These are phyloP conservation scores for Ceratocystis cubensis DNA, from an alignment of 2,329 filamentous ascomycete genomes.

Conservation along the genomic window DNA sequence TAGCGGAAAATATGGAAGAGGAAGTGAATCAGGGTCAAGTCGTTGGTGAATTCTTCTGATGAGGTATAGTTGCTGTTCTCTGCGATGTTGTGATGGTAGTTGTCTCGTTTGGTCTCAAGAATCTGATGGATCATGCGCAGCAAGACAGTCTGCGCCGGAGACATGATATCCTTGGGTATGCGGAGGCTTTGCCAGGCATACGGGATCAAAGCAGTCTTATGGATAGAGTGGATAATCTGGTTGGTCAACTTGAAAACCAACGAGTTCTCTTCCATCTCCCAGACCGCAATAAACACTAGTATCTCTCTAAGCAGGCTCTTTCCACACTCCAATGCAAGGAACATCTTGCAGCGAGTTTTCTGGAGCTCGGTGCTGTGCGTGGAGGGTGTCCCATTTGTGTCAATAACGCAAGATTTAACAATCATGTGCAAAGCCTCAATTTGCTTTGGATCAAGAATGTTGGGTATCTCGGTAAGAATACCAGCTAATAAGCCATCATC, in stretches of 20 bases:
- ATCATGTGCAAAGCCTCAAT: constrained; percentile 97
- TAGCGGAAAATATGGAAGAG: constrained; percentile 86
- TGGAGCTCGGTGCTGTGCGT: constrained; percentile 57
- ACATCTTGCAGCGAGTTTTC: constrained; percentile 76
- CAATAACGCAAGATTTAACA: constrained; percentile 85
- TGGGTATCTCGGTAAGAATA: constrained; percentile 80
- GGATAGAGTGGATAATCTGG: constrained; percentile 86
- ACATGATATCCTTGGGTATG: constrained; percentile 92
- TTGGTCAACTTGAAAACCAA: constrained; percentile 94
- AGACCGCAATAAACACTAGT: constrained; percentile 90
- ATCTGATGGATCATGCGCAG: constrained; percentile 57
- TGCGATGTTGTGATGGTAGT: neutral
- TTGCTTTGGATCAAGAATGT: constrained; percentile 86
- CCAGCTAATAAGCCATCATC: constrained; percentile 69
- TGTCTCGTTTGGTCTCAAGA: constrained; percentile 18
- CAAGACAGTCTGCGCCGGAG: constrained; percentile 84
- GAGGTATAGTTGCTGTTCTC: constrained; percentile 19
- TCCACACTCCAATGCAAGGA: constrained; percentile 80
- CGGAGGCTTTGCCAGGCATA: constrained; percentile 86
- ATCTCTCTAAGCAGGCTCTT: constrained; percentile 81
- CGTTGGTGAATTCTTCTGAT: constrained; percentile 19
- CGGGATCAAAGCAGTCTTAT: constrained; percentile 77
- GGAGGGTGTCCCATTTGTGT: constrained; percentile 45
- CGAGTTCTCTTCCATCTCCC: constrained; percentile 87
- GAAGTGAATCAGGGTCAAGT: constrained; percentile 53